These are phyloP conservation scores for Myriosclerotinia scirpicola DNA, from an alignment of 2,329 filamentous ascomycete genomes.

Conservation along the genomic window DNA sequence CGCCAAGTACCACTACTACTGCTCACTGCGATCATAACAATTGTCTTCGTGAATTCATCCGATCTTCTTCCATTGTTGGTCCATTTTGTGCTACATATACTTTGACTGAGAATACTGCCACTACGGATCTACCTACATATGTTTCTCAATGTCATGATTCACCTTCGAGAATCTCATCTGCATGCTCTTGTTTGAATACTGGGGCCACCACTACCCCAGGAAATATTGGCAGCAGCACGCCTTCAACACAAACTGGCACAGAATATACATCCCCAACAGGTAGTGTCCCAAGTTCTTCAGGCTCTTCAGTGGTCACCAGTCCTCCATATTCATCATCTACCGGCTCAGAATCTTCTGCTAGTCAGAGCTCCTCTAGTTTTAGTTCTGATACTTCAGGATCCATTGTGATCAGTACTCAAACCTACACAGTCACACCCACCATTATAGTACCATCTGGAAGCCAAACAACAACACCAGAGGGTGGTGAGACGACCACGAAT, in stretches of 20 bases:
- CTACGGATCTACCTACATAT: constrained; percentile 31
- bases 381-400: not conserved
- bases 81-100: constrained; percentile 37
- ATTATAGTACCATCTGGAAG: constrained; percentile 1
- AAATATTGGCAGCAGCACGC: constrained; percentile 2
- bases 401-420: not conserved
- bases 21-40: constrained; percentile 34
- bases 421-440: constrained; percentile 13
- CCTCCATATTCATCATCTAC: constrained; percentile 14
- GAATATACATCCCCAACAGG: not conserved
- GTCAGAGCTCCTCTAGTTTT: constrained; percentile 2
- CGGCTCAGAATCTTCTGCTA: constrained; percentile 16
- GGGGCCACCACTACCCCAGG: constrained; percentile 11
- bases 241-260: not conserved
- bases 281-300: constrained; percentile 1
- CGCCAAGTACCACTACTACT: constrained; percentile 18
- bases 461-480: not conserved
- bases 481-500: not conserved
- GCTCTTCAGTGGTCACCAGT: constrained; percentile 5
- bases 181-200: constrained; percentile 33
- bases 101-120: constrained; percentile 27
- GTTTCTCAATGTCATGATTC: constrained; percentile 32
- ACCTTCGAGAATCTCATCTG: constrained; percentile 33
- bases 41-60: constrained; percentile 34
- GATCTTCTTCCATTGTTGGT: constrained; percentile 26